Percentiles rank a stretch among this genome's conserved stretches.
phyloP scores from a whole-genome alignment of 2,329 filamentous ascomycete species.

The Paracoccidioides brasiliensis region DNA sequence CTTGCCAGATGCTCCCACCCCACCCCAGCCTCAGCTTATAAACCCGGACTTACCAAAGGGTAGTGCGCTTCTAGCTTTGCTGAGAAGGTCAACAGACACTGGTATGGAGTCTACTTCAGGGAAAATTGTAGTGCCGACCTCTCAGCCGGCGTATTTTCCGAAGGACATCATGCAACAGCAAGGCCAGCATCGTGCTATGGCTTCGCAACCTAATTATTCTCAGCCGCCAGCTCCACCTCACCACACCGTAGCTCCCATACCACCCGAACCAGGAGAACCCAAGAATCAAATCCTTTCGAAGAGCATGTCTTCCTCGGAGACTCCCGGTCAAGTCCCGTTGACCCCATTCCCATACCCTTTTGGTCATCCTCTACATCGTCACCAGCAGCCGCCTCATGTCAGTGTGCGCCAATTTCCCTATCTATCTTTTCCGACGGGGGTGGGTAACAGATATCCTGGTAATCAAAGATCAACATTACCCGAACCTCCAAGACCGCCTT shows the following conservation, averaged over 20 bases:
- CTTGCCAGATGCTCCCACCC: constrained; percentile 7
- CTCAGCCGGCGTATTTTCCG: constrained; percentile 37
- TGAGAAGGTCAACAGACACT: constrained; percentile 32
- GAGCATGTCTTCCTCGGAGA: constrained; percentile 37
- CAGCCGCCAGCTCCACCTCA: constrained; percentile 20
- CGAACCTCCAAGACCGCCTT: not conserved
- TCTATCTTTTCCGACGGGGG: not conserved
- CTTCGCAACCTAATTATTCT: not conserved
- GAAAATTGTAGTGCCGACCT: constrained; percentile 41
- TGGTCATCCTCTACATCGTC: not conserved
- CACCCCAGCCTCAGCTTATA: constrained; percentile 12
- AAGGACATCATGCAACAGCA: not conserved
- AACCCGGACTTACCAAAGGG: constrained; percentile 30
- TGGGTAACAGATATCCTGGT: not conserved
- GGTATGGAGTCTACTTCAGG: constrained; percentile 15
- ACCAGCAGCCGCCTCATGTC: not conserved
- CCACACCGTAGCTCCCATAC: constrained; percentile 38
- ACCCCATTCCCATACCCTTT: not conserved
- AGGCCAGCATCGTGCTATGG: not conserved
- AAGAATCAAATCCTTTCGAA: constrained; percentile 34
- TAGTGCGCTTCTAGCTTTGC: constrained; percentile 43
- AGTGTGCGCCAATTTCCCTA: not conserved
- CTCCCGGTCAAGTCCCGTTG: constrained; percentile 23
- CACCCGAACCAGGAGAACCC: not conserved
- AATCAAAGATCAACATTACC: not conserved